A percentile compares a stretch with the other conserved stretches of the same genome.
phyloP scores from a whole-genome alignment of 108 stramenopile genomes.

The Fragilaria crotonensis region DNA sequence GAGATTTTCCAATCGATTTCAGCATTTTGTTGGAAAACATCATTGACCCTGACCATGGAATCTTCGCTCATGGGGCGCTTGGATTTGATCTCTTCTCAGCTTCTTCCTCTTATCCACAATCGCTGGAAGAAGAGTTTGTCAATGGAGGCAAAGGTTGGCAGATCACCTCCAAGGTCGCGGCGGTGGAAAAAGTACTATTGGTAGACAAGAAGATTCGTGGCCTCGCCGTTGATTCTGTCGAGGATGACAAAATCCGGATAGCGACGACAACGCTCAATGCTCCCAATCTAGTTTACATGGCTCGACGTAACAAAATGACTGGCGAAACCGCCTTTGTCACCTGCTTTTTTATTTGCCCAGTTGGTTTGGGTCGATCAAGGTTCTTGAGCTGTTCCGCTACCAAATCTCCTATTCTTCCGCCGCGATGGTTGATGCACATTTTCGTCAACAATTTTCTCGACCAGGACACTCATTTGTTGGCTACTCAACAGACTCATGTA shows the following conservation, averaged over 20 bases:
- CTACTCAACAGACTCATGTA: constrained; percentile 45
- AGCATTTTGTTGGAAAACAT: constrained; percentile 64
- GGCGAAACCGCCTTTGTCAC: constrained; percentile 33
- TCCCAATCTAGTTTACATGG: constrained; percentile 26
- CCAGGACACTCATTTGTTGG: constrained; percentile 62
- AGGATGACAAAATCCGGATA: constrained; percentile 8
- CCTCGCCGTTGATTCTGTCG: constrained; percentile 1
- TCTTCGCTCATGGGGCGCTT: constrained; percentile 51
- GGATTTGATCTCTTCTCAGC: constrained; percentile 61
- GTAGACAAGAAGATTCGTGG: constrained; percentile 22
- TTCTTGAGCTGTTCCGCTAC: constrained; percentile 46
- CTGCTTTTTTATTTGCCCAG: constrained; percentile 54
- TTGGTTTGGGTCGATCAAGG: constrained; percentile 42
- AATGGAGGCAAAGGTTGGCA: constrained; percentile 34
- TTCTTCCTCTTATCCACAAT: constrained; percentile 20
- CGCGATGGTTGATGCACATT: constrained; percentile 45
- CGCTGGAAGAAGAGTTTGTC: constrained; percentile 22
- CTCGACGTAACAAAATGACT: constrained; percentile 27
- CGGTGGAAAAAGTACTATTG: constrained; percentile 31
- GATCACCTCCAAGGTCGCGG: constrained; percentile 28
- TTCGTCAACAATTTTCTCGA: constrained; percentile 55
- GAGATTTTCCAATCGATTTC: constrained; percentile 68
- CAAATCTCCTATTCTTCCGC: constrained; percentile 21
- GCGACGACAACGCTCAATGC: constrained; percentile 39
- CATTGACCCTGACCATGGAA: constrained; percentile 64